These are phyloP conservation scores for Avena sativa DNA, from an alignment of 176 grass and related monocot species.

Conservation along the genomic window DNA sequence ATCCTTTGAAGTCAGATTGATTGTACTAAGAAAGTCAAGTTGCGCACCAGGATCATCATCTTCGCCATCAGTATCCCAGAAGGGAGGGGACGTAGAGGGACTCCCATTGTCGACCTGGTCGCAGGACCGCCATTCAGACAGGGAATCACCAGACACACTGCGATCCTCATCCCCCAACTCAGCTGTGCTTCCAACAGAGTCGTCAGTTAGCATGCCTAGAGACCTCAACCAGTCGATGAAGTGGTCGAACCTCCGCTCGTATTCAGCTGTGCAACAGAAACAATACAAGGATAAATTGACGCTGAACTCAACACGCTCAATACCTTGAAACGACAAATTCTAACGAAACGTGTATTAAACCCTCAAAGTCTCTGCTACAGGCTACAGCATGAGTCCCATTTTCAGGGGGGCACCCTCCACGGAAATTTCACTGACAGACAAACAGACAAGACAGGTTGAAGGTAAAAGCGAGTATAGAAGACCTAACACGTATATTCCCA, in stretches of 20 bases:
- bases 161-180: constrained; percentile 42
- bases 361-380: neutral
- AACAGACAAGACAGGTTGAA: constrained; percentile 10
- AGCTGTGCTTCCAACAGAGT: constrained; percentile 48
- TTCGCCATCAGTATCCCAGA: constrained; percentile 68
- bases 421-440: neutral
- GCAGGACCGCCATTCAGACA: constrained; percentile 55
- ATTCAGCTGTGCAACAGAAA: constrained; percentile 44
- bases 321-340: constrained; percentile 26
- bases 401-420: neutral
- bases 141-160: constrained; percentile 47
- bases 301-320: neutral
- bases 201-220: constrained; percentile 50
- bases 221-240: constrained; percentile 52
- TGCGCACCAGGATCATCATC: constrained; percentile 65
- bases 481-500: constrained; percentile 6
- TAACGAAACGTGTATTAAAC: constrained; percentile 22
- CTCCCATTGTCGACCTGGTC: constrained; percentile 76
- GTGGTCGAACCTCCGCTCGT: neutral
- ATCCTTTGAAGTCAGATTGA: neutral
- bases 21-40: neutral
- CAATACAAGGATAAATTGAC: neutral
- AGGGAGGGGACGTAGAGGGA: constrained; percentile 79
- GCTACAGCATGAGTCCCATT: neutral
- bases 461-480: constrained; percentile 5